A percentile compares a stretch with the other conserved stretches of the same genome.
Conservation (phyloP, 768 basidiomycete genomes). For the Trametes cinnabarina region DNA sequence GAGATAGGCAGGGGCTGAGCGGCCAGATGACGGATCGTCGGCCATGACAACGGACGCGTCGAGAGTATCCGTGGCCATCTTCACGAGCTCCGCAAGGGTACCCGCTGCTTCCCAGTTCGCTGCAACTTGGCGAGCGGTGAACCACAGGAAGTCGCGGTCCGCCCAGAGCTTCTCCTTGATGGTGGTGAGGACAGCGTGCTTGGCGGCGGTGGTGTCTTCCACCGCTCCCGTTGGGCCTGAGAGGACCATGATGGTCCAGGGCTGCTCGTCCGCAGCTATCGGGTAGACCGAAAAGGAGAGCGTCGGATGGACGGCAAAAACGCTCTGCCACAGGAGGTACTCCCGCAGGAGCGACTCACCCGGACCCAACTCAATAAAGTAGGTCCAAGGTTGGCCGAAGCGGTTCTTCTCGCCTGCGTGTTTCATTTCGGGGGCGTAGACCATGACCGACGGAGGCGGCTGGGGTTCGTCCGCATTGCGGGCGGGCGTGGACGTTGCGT, state of each 20-base stretch:
- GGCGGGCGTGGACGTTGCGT: too few relatives aligned
- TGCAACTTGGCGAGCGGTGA: neutral
- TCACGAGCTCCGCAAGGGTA: neutral
- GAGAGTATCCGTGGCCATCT: neutral
- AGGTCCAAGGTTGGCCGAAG: neutral
- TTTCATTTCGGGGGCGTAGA: neutral
- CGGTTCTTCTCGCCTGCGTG: neutral
- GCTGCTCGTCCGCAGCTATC: neutral
- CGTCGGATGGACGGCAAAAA: neutral
- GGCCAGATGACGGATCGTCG: neutral
- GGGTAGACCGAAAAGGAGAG: slow-evolving; percentile 1
- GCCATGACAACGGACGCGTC: neutral
- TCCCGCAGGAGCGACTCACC: neutral
- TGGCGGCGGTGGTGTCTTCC: neutral
- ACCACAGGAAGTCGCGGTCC: neutral
- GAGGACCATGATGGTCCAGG: neutral
- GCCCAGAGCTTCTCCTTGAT: neutral
- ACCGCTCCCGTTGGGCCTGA: neutral
- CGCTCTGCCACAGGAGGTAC: neutral
- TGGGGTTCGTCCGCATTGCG: too few relatives aligned
- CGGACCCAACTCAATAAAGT: neutral
- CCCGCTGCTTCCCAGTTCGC: neutral
- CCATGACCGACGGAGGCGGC: too few relatives aligned
- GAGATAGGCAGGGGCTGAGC: neutral
- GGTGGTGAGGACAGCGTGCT: neutral